Base-by-base conservation (phyloP, 345 rosid genomes). In the Noccaea bulbosa region DNA sequence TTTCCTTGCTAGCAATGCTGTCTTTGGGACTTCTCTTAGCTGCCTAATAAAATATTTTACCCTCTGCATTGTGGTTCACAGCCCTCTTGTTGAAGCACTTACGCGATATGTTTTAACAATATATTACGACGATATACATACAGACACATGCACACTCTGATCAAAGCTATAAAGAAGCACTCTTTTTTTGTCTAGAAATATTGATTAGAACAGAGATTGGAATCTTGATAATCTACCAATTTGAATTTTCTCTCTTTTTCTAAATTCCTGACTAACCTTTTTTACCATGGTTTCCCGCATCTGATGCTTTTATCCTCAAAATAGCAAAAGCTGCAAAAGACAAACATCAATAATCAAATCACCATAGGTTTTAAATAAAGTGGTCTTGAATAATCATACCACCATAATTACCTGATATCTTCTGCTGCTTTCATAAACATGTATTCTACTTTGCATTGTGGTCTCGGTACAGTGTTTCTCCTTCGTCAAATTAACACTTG, bases 1-100 rank as follows among this genome's bases (percentile, higher is more conserved):
- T 78, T 16, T 66, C 85, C 10, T 40, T 84, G 5, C 30, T 79
- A 35, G 76, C 85, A 33, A 41, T 81, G n/a, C 8, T 76, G 69
- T 67, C 79, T 41, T 58, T 86, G 9, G 46, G 73, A 50, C 40
- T 82, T 7, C 46, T 85, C 7, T 73, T 41, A 17, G n/a, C 15
- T 32, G 53, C 52, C 24, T 75, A 47, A 62, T 62, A 39, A 33
- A 41, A 51, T 62, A 41, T 41, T 14, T 33, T 35, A 45, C 8
- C 5, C 41, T 33, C 15, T 5, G 30, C 15, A 39, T 38, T 50
- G 27, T 44, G 11, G 30, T 65, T 37, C 59, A 51, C 22, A 15
- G 15, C 22, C 38, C 8, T 63, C 43, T 55, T 16, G 57, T 32
- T 65, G 15, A 54, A 8, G 56, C 44, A 46, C 51, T 57, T 32